Conservation (phyloP, 1,284 basidiomycete genomes). For the Sphaerobolus stellatus region DNA sequence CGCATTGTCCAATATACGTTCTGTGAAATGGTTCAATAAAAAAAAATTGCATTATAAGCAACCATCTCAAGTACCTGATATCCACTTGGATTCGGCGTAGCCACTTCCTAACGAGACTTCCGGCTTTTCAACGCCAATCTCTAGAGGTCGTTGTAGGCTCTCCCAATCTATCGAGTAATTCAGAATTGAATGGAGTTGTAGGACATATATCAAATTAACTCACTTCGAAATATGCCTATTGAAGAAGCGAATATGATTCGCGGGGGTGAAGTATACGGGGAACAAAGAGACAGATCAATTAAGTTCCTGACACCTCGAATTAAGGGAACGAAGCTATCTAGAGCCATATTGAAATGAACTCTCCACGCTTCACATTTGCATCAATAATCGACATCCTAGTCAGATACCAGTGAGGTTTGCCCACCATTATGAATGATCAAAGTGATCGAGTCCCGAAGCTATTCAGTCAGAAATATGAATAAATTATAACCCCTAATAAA, state of each 20-base stretch:
- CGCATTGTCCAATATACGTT: constrained; percentile 34
- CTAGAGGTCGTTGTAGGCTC: constrained; percentile 5
- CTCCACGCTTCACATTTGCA: constrained; percentile 35
- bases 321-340: constrained; percentile 35
- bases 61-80: too few species aligned
- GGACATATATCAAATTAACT: background rate
- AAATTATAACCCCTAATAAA: background rate
- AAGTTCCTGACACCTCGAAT: constrained; percentile 39
- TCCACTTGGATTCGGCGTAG: constrained; percentile 12
- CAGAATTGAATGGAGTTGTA: background rate
- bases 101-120: background rate
- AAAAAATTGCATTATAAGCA: too few species aligned
- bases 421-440: background rate
- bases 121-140: constrained; percentile 10
- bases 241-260: constrained; percentile 25
- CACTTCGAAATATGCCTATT: constrained; percentile 28
- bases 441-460: constrained; percentile 16
- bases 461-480: background rate
- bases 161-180: background rate
- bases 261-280: constrained; percentile 18
- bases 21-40: constrained; percentile 11
- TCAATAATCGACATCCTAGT: too few species aligned
- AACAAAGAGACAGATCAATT: constrained; percentile 39
- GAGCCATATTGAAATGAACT: constrained; percentile 40
- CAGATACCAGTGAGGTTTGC: background rate